Evolutionary conservation across 148 eudicot genomes (phyloP).

Genomic region (Dianthus caryophyllus): DNA sequence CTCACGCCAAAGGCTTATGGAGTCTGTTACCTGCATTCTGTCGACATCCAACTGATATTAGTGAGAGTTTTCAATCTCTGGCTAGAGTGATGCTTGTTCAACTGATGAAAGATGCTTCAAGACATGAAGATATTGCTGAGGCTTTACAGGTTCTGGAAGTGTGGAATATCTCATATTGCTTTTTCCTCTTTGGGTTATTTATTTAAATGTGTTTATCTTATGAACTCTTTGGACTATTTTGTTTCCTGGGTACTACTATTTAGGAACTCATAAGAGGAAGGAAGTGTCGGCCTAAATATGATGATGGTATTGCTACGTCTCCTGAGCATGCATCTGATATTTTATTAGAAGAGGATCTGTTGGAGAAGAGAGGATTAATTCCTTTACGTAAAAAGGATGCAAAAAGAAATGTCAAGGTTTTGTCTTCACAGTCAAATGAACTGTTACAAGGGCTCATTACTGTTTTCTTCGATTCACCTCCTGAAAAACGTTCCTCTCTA

Average conservation of each 20-base stretch:
- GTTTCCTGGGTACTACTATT: constrained; percentile 15
- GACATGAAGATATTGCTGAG: constrained; percentile 51
- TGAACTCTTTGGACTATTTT: not conserved
- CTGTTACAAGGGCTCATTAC: constrained; percentile 52
- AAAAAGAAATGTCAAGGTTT: constrained; percentile 43
- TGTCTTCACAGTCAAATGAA: constrained; percentile 49
- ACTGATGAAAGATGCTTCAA: constrained; percentile 53
- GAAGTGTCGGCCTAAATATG: constrained; percentile 30
- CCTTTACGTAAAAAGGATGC: constrained; percentile 49
- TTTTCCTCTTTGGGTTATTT: not conserved
- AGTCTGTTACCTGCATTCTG: constrained; percentile 86
- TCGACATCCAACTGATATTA: constrained; percentile 61
- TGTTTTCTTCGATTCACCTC: constrained; percentile 47
- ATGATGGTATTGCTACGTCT: constrained; percentile 29
- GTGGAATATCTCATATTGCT: not conserved
- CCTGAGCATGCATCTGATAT: constrained; percentile 25
- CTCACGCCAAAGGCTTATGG: constrained; percentile 58
- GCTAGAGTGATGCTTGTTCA: constrained; percentile 43
- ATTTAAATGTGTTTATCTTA: not conserved
- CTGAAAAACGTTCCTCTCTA: constrained; percentile 38
- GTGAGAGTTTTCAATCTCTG: constrained; percentile 45
- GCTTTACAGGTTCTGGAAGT: constrained; percentile 54
- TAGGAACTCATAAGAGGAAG: constrained; percentile 77
- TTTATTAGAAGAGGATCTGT: constrained; percentile 26
- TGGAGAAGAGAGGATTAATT: constrained; percentile 25